phyloP scores from a whole-genome alignment of 495 filamentous ascomycete genomes.

The Talaromyces stipitatus region DNA sequence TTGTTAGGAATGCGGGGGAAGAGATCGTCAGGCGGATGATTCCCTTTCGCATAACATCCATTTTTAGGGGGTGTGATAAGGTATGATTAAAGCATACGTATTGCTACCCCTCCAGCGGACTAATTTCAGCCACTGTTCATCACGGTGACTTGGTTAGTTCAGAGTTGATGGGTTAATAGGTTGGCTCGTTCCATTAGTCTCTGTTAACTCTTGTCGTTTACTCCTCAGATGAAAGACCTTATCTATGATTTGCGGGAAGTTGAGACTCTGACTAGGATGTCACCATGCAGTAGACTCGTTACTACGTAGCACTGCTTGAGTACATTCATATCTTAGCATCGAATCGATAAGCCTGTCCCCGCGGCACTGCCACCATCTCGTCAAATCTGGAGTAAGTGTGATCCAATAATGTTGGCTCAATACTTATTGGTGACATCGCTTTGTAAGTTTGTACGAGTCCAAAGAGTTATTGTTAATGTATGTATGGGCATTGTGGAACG shows the following conservation, averaged over 20 bases:
- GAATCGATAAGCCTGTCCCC: neutral
- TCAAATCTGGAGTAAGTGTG: neutral
- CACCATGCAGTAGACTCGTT: neutral
- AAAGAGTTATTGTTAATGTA: too few relatives aligned
- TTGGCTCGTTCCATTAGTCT: neutral
- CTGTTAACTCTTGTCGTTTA: neutral
- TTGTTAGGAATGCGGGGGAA: neutral
- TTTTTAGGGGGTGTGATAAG: neutral
- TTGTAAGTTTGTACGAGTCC: neutral
- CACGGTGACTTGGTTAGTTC: neutral
- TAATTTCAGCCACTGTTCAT: neutral
- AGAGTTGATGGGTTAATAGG: too few relatives aligned
- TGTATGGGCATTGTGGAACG: too few relatives aligned
- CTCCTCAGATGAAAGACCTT: too few relatives aligned
- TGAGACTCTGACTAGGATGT: neutral
- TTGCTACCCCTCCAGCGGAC: neutral
- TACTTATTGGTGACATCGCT: neutral
- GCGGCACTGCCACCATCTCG: neutral
- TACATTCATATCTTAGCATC: too few relatives aligned
- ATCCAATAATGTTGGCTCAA: neutral
- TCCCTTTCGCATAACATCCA: neutral
- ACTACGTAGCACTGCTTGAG: neutral
- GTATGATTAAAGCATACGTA: neutral
- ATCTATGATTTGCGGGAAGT: neutral
- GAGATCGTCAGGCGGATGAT: neutral